A percentile compares a stretch with the other conserved stretches of the same genome.
Conservation (phyloP, 257 asterid genomes). For the Solanum dulcamara region DNA sequence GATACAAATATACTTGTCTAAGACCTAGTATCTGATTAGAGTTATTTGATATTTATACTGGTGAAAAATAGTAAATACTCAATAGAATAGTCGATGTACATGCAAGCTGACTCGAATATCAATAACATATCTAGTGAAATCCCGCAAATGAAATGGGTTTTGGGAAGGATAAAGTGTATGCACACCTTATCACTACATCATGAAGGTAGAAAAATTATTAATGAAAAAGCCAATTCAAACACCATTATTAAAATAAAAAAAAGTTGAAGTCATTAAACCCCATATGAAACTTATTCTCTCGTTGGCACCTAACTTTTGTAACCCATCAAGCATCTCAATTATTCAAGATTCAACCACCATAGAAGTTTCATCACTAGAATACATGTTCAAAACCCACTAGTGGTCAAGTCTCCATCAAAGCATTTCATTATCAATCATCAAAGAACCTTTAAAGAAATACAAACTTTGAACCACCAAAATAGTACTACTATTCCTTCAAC, state of each 20-base stretch:
- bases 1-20: neutral
- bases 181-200: no score
- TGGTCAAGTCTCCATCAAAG: neutral
- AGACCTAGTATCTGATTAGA: neutral
- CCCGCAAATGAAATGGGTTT: no score
- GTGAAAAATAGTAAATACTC: rapidly evolving
- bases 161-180: no score
- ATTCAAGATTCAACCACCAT: neutral
- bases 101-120: rapidly evolving
- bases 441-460: neutral
- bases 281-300: neutral
- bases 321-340: neutral
- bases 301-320: neutral
- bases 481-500: neutral
- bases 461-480: neutral
- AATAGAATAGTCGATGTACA: neutral
- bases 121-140: no score
- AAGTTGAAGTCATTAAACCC: neutral
- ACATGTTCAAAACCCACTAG: neutral
- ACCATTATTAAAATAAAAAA: no score
- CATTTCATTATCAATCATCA: neutral
- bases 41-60: neutral
- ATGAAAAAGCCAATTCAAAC: no score
- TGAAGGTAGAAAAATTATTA: no score
- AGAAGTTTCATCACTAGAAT: neutral